Percentiles rank a stretch among this genome's conserved stretches.
These are phyloP conservation scores for Aureobasidium sp. DNA, from an alignment of 2,329 filamentous ascomycete genomes.

Conservation along the genomic window DNA sequence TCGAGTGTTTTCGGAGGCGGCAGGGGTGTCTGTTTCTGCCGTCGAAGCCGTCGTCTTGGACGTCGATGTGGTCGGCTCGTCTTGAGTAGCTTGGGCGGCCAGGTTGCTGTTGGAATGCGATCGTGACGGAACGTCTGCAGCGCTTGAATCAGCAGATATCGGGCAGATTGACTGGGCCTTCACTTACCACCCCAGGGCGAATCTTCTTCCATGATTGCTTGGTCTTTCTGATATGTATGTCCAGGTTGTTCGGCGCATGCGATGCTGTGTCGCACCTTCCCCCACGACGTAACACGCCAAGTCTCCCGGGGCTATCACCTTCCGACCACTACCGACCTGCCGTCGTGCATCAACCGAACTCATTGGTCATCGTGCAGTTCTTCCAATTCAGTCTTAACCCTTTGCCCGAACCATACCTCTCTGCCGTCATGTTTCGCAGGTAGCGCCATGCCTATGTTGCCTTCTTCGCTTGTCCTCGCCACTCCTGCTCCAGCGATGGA, in stretches of 20 bases:
- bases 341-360: background rate
- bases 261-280: background rate
- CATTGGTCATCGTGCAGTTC: background rate
- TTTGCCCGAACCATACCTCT: no score
- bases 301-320: background rate
- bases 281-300: constrained; percentile 13
- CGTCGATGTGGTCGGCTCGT: constrained; percentile 19
- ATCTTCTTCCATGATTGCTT: constrained; percentile 18
- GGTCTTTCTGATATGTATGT: background rate
- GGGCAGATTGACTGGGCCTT: background rate
- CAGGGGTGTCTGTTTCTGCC: constrained; percentile 14
- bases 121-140: constrained; percentile 42
- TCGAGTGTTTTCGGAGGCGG: constrained; percentile 24
- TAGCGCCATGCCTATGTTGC: no score
- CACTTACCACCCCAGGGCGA: constrained; percentile 20
- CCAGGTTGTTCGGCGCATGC: background rate
- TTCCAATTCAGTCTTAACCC: background rate
- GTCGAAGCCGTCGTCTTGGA: background rate
- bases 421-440: no score
- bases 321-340: background rate
- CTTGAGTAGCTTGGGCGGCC: constrained; percentile 32
- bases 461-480: no score
- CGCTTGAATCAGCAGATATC: background rate
- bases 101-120: constrained; percentile 36
- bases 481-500: no score